Evolutionary conservation across 1,284 basidiomycete genomes (phyloP), one percentile per base, ranked within the genome.

Genomic region (Trichosporon asahii): DNA sequence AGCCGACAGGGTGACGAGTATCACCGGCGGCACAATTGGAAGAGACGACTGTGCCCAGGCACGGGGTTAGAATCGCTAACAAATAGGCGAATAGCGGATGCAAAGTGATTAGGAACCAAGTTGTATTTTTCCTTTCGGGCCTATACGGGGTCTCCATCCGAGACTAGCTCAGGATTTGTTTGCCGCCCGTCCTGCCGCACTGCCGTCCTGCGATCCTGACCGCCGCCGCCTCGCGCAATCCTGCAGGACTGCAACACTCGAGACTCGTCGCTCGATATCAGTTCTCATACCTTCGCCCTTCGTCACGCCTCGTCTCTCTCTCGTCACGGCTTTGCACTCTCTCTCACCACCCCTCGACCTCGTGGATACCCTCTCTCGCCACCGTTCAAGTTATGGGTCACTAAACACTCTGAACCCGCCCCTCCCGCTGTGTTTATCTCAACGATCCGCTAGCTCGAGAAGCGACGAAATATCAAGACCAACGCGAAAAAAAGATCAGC

Each of bases 141-240:
- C 57, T 61, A 31, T 31, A 61, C 57, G 57, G 57, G 57, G 57
- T 33, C 57, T 33, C 57, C 57, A 61, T 61, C 57, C 57, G 57
- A 61, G 9, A n/a, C 18, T 18, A 61, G 29, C 29, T 61, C 57
- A 61, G 57, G 57, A 61, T 33, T 61, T 61, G 57, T 61, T 61
- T 61, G 57, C 57, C 57, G 57, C 57, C 29, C 57, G 49, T n/a
- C 46, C 49, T 37, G 35, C 35, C 35, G 35, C 35, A 33, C 31
- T 33, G 31, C 31, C 35, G 35, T 33, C 11, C 35, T 37, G 35
- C 35, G 35, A 33, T 14, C 35, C 35, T 23, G 49, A 18, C 46
- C 49, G 49, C 49, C 49, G 49, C 49, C 49, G 49, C 49, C 49
- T 25, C 49, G 21, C 21, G 57, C 57, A 61, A 53, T 53, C 49